Evolutionary conservation across 352 stramenopile genomes (phyloP), one percentile per base, ranked within the genome.

Genomic region (Phytophthora sp.): DNA sequence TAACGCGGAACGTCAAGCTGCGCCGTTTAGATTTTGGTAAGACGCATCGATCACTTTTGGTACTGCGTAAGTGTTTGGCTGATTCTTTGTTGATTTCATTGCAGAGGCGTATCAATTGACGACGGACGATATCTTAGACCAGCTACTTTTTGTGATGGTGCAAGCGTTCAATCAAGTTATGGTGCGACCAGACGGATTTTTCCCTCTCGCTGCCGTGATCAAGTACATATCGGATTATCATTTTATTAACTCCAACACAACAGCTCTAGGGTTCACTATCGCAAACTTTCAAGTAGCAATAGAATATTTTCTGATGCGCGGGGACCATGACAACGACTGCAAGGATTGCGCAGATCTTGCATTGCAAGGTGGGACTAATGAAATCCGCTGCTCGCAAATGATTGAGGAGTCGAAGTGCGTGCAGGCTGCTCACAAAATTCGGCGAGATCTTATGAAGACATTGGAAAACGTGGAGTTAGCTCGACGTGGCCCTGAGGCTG

Each of bases 241-340:
- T 39, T 92, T 94, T 50, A 89, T 94, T 69, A 91, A 92, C 64
- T 91, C 83, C 9, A 91, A 88, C 54, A 89, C 82, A 7, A 91
- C 86, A 9, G 83, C 82, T 12, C 52, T 94, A 13, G 86, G 86
- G 20, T 94, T 91, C 54, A 91, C 82, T 37, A 75, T 92, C 21
- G 86, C 83, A 8, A 94, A 88, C 31, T 94, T 92, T 39, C 82
- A 92, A 66, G 84, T 94, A 26, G 86, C 82, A 7, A 49, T 91
- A 26, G 80, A 92, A 54, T 92, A 82, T 61, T 91, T 92, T n/a
- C 32, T 91, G 15, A 66, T 88, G 65, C 79, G 75, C 20, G 78
- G 66, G 4, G 46, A 62, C 26, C 55, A 75, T 20, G 43, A 74
- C 23, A 51, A 75, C 18, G 56, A 62, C 24, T 70, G 62, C 27